phyloP scores from a whole-genome alignment of 768 basidiomycete genomes.

The Royoungia palumana region DNA sequence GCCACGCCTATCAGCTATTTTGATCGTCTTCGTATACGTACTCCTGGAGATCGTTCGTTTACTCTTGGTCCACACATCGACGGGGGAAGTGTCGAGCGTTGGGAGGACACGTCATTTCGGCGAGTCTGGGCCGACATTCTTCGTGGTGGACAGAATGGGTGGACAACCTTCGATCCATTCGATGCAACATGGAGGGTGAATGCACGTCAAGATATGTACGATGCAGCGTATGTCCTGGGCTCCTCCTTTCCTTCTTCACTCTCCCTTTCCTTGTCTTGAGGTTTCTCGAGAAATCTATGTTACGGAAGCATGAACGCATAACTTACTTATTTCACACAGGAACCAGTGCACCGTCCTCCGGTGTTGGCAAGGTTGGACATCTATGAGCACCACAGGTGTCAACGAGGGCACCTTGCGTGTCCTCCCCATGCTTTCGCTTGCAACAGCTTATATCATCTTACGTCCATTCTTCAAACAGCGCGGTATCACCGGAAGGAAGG shows the following conservation, averaged over 20 bases:
- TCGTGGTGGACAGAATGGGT: slow-evolving; percentile 35
- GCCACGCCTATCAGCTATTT: slow-evolving; percentile 68
- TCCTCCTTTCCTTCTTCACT: background rate
- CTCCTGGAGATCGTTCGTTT: slow-evolving; percentile 67
- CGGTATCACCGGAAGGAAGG: background rate
- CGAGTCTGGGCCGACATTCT: slow-evolving; percentile 44
- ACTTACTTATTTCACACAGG: slow-evolving; percentile 25
- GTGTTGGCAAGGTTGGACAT: slow-evolving; percentile 60
- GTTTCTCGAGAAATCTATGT: background rate
- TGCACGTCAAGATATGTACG: slow-evolving; percentile 60
- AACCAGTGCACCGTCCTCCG: slow-evolving; percentile 53
- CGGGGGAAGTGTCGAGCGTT: slow-evolving; percentile 51
- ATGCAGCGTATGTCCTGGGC: slow-evolving; percentile 42
- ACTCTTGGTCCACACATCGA: slow-evolving; percentile 62
- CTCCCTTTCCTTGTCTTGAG: background rate
- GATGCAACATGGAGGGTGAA: slow-evolving; percentile 44
- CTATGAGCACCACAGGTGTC: slow-evolving; percentile 50
- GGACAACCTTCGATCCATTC: slow-evolving; percentile 51
- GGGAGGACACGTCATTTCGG: slow-evolving; percentile 48
- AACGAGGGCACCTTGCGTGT: slow-evolving; percentile 62
- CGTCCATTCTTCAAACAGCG: slow-evolving; percentile 62
- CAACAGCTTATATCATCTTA: slow-evolving; percentile 59
- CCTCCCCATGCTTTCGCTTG: slow-evolving; percentile 52
- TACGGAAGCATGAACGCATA: background rate
- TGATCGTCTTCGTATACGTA: slow-evolving; percentile 70